These are phyloP conservation scores for Tetraselmis chui DNA, from an alignment of 139 green algal genomes.

Conservation along the genomic window DNA sequence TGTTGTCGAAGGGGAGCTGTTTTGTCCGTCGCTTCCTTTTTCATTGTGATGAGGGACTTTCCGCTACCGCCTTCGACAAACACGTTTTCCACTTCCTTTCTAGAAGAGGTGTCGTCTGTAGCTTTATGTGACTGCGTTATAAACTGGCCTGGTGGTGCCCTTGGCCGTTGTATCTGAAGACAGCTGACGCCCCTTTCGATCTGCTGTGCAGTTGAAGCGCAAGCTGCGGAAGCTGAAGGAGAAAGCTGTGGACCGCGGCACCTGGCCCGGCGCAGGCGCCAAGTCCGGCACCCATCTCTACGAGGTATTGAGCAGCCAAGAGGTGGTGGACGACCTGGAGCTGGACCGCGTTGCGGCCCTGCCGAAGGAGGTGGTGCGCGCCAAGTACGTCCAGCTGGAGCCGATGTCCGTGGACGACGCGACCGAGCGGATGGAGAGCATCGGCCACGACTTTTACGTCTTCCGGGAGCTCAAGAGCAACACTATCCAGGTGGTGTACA, in stretches of 20 bases:
- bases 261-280: slow-evolving; percentile 18
- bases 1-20: too few species aligned
- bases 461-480: slow-evolving; percentile 34
- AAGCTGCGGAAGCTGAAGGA: slow-evolving; percentile 55
- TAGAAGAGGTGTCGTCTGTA: too few species aligned
- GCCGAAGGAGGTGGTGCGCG: not conserved
- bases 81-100: too few species aligned
- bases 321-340: not conserved
- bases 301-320: not conserved
- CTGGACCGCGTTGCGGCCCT: not conserved
- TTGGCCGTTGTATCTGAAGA: too few species aligned
- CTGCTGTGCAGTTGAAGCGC: not conserved
- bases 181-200: not conserved
- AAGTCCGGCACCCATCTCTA: not conserved
- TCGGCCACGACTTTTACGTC: slow-evolving; percentile 36
- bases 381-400: slow-evolving; percentile 24
- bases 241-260: slow-evolving; percentile 26
- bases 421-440: slow-evolving; percentile 32
- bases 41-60: too few species aligned
- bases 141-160: too few species aligned
- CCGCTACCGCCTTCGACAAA: too few species aligned
- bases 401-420: slow-evolving; percentile 49
- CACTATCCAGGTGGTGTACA: slow-evolving; percentile 53
- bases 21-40: too few species aligned
- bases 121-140: too few species aligned